Evolutionary conservation across 2,329 filamentous ascomycete genomes (phyloP).

Genomic region (Fusarium citri): DNA sequence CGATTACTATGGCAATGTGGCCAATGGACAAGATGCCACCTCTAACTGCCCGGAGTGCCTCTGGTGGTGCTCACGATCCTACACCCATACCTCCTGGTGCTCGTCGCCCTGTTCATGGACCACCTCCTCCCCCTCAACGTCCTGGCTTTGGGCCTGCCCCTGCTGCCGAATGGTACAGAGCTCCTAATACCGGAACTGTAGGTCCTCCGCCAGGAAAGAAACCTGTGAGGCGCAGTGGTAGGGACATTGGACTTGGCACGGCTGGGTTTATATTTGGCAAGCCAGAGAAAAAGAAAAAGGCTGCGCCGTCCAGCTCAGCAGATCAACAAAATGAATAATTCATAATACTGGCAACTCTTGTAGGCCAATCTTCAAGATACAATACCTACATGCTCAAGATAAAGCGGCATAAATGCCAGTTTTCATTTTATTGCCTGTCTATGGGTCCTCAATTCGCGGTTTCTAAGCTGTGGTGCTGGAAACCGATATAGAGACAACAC

Average conservation of each 20-base stretch:
- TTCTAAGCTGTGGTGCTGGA: fast-evolving
- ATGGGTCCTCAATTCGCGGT: no score
- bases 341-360: no score
- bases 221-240: slow-evolving; percentile 34
- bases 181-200: slow-evolving; percentile 42
- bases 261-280: slow-evolving; percentile 46
- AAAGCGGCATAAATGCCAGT: no score
- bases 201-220: slow-evolving; percentile 32
- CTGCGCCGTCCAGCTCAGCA: fast-evolving
- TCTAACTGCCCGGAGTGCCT: slow-evolving; percentile 24
- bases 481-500: fast-evolving
- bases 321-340: no score
- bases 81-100: no score
- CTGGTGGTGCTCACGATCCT: no score
- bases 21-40: slow-evolving; percentile 61
- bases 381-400: no score
- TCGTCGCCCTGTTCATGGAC: no score
- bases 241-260: slow-evolving; percentile 19
- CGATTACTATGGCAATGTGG: slow-evolving; percentile 69
- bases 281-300: slow-evolving; percentile 45
- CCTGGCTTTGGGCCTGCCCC: no score
- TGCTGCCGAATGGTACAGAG: no score
- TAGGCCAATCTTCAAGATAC: no score
- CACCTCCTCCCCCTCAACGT: not conserved
- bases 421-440: no score